Base-by-base conservation (phyloP, 2,329 filamentous ascomycete genomes). In the Colletotrichum sp. region DNA sequence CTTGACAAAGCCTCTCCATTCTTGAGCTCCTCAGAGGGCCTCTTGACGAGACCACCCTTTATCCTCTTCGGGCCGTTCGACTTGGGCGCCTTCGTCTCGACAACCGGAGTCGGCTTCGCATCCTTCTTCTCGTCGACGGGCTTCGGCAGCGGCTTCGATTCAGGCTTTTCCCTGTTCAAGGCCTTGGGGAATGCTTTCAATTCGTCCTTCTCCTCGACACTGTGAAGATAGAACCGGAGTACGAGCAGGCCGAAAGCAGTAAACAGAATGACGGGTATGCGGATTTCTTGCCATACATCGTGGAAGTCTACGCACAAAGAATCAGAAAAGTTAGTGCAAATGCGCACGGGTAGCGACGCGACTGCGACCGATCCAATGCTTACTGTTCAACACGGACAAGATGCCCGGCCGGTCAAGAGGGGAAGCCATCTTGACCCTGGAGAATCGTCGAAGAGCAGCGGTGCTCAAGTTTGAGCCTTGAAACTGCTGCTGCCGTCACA, bases 51-150 rank as follows among this genome's bases (percentile, higher is more conserved):
- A 10, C 85, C 84, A n/a, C 86, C 86, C 77, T 89, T 89, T 75
- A 90, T 89, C 70, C 88, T 85, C 75, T 85, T 84, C 5, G 90
- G 90, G 1, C 88, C 90, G 44, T 81, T 82, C 2, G 85, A 77
- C 75, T 84, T 83, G 57, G 78, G 77, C 30, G 78, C 68, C 65
- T 81, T 86, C 82, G 83, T 66, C 49, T 80, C 78, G 60, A 78
- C 65, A 63, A 44, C 55, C 28, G 78, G 66, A 68, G 66, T 80
- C 78, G 8, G 74, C 52, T 52, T 30, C 24, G 26, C 30, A 8
- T 77, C 60, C 63, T 72, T 77, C 65, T 78, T 65, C 49, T 78
- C 65, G 6, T 64, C 57, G 7, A 78, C 70, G 1, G 80, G 44
- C 13, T 80, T 71, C 9, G 30, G n/a, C 13, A 62, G 44, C 44